A percentile compares a stretch with the other conserved stretches of the same genome.
Evolutionary conservation across 805 yeast species (phyloP).

Genomic region (Hanseniaspora singularis): DNA sequence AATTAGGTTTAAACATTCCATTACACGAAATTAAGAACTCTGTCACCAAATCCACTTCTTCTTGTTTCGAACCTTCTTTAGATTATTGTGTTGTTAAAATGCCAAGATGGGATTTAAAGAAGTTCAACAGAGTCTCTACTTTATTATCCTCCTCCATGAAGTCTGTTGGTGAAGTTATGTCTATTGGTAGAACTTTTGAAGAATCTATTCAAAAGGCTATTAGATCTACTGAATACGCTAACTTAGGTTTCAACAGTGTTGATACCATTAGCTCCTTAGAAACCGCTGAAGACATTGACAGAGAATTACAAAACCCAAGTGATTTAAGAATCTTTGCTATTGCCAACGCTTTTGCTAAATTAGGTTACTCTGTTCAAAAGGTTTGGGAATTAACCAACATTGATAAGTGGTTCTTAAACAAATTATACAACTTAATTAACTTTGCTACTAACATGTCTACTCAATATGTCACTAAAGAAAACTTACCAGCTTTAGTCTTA

Average conservation of each 20-base stretch:
- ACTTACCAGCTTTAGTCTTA: conserved; percentile 50
- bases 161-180: conserved; percentile 99
- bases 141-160: conserved; percentile 94
- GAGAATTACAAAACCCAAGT: conserved; percentile 91
- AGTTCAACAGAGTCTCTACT: conserved; percentile 90
- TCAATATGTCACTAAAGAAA: conserved; percentile 38
- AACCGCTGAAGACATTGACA: conserved; percentile 70
- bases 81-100: conserved; percentile 95
- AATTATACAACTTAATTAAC: conserved; percentile 60
- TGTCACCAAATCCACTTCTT: conserved; percentile 89
- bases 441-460: conserved; percentile 54
- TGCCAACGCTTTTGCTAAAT: conserved; percentile 77
- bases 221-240: conserved; percentile 90
- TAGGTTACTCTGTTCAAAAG: conserved; percentile 80
- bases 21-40: conserved; percentile 93
- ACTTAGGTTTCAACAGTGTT: conserved; percentile 83
- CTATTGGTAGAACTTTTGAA: conserved; percentile 94
- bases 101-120: conserved; percentile 95
- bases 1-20: conserved; percentile 88
- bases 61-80: conserved; percentile 92
- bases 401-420: conserved; percentile 93
- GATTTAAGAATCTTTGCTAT: conserved; percentile 93
- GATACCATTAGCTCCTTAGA: conserved; percentile 37
- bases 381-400: conserved; percentile 84
- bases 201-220: conserved; percentile 96